Base-by-base conservation (phyloP, 495 filamentous ascomycete species). In the Aspergillus wentii region DNA sequence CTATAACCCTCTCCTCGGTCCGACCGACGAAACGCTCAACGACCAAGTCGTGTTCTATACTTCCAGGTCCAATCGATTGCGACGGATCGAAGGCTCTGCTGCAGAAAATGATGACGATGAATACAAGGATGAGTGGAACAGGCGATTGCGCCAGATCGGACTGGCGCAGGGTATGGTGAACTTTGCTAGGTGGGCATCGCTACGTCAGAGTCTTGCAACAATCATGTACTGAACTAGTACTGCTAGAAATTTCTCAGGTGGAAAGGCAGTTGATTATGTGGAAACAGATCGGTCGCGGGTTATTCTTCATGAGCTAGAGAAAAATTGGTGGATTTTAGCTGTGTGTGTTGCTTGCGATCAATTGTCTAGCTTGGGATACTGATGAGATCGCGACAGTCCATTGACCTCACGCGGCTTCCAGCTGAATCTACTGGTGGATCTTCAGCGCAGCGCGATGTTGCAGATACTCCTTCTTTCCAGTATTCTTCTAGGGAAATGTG, bases 131-230 rank as follows among this genome's bases (percentile, higher is more conserved):
- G 72, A 85, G 35, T 75, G 72, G 42, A 94, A 97, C 57, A 83
- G 91, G 64, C 82, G 76, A 45, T 61, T 97, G 51, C 77, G 94
- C 44, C 88, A 94, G 65, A 86, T 98, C 57, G 92, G 92, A n/a
- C 76, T 98, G 46, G 94, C 92, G 35, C 92, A 99, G 69, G 92
- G 89, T 37, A 95, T 97, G 79, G 87, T 95, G 41, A 84, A 83
- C 59, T 97, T 99, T 64, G 85, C 86, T 45, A 79, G 72, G 82
- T 86, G 58, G 35, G 64, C 40, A 32, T 39, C 17, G 37, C 29
- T 50, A 29, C 40, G 38, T 29, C 36, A 27, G 38, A 46, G 39
- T 37, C 22, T 25, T 13, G 16, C 23, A 4, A 6, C n/a, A 19
- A 4, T 19, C 17, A 5, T 11, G 17, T 13, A 23, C 44, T 49